These are phyloP conservation scores for Phyllachora maydis DNA, from an alignment of 2,329 filamentous ascomycete genomes.

Conservation along the genomic window DNA sequence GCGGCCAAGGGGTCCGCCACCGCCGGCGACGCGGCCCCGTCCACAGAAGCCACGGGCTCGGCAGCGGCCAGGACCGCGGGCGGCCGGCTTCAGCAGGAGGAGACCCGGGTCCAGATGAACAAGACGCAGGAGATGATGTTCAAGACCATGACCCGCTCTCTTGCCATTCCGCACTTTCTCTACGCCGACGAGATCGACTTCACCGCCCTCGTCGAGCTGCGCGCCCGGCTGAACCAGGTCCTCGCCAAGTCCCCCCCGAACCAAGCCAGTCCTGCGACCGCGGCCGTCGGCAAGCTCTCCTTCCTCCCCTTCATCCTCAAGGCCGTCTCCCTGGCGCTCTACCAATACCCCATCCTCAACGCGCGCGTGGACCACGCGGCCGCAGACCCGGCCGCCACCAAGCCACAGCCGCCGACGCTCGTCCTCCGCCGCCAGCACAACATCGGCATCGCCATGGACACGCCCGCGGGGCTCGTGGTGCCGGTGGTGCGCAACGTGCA, in stretches of 20 bases:
- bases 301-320: conserved; percentile 93
- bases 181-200: conserved; percentile 85
- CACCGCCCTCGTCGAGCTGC: conserved; percentile 49
- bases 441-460: conserved; percentile 91
- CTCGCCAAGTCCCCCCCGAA: conserved; percentile 25
- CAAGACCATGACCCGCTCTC: conserved; percentile 85
- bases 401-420: conserved; percentile 58
- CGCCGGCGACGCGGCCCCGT: conserved; percentile 4
- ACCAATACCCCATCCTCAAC: conserved; percentile 73
- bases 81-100: conserved; percentile 38
- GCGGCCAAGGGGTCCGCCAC: conserved; percentile 21
- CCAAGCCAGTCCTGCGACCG: conserved; percentile 1
- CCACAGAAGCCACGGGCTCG: conserved; percentile 1
- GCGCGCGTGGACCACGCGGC: conserved; percentile 49
- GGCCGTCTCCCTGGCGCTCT: conserved; percentile 69
- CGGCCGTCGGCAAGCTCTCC: conserved; percentile 46
- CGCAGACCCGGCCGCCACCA: conserved; percentile 23
- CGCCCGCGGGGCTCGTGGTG: conserved; percentile 69
- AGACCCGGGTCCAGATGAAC: conserved; percentile 50
- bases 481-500: conserved; percentile 80
- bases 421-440: conserved; percentile 74
- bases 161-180: conserved; percentile 85
- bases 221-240: conserved; percentile 52
- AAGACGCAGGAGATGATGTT: conserved; percentile 85
- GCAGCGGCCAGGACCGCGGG: no score